Evolutionary conservation across 1,284 basidiomycete genomes (phyloP), one percentile per base, ranked within the genome.

Genomic region (Heterobasidion irregulare): DNA sequence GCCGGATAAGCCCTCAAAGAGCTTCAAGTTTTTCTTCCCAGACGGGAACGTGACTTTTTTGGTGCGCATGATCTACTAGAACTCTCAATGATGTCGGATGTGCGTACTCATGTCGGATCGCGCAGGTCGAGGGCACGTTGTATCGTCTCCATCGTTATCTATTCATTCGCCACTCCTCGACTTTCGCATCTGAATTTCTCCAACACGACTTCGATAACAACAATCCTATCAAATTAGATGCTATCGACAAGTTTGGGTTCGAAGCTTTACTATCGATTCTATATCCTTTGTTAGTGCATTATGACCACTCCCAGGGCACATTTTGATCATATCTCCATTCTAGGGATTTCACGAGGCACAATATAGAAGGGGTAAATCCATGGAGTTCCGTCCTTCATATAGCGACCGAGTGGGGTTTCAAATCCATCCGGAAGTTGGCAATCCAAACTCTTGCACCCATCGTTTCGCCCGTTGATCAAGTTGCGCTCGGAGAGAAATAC

Each of bases 331-430:
- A 47, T 10, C 2, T 47, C 16, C 46, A 47, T 18, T 50, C 34
- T 50, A 33, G 38, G 13, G 18, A 34, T 8, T 50, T 54, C 38
- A 10, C 41, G n/a, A 13, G n/a, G 32, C 32, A 13, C 36, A 45
- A 47, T 4, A 6, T 50, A 6, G 10, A 8, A 6, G 43, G 16
- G 6, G 47, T 45, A 2, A 15, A 34, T 1, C 52, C 19, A n/a
- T 56, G 55, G 55, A 18, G 36, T 3, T 53, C 51, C 8, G 51
- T 53, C 52, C 55, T 56, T n/a, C 36, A 50, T 15, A 46, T 57
- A 18, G 16, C 48, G 16, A 8, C 16, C 2, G 12, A 13, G 12
- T 50, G 48, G 48, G 48, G 26, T 3, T 50, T 50, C 48, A 26
- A 15, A 33, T 50, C 48, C 3, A 50, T 50, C 48, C 48, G 48